Percentiles rank a stretch among this genome's conserved stretches.
Conservation (phyloP, 495 filamentous ascomycete genomes). For the Penicillium ucsense region DNA sequence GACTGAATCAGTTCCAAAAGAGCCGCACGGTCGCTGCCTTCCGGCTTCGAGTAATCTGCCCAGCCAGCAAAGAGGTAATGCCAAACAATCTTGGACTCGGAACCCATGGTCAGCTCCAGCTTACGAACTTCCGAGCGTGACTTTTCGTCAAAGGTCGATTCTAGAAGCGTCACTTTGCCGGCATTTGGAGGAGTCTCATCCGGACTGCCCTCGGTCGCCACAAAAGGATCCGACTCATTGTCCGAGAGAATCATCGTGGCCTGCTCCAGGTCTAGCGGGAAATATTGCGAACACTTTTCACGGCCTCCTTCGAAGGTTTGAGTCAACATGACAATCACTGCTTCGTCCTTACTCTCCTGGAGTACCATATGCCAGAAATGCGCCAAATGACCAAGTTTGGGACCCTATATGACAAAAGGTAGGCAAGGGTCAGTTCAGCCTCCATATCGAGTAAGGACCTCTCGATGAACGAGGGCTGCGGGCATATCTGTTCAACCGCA, state of each 20-base stretch:
- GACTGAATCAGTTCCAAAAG: slow-evolving; percentile 71
- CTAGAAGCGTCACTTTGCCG: slow-evolving; percentile 41
- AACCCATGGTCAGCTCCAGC: slow-evolving; percentile 43
- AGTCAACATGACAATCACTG: slow-evolving; percentile 92
- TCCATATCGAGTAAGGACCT: no score
- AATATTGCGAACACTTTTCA: slow-evolving; percentile 92
- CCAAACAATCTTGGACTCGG: slow-evolving; percentile 63
- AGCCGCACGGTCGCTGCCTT: slow-evolving; percentile 64
- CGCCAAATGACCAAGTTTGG: slow-evolving; percentile 55
- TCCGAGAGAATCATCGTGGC: slow-evolving; percentile 53
- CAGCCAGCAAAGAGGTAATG: slow-evolving; percentile 88
- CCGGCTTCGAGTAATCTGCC: slow-evolving; percentile 88
- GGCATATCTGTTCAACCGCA: no score
- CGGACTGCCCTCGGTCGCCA: slow-evolving; percentile 16
- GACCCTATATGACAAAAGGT: slow-evolving; percentile 46
- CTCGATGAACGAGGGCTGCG: no score
- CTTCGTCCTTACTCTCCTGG: slow-evolving; percentile 67
- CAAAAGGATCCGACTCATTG: slow-evolving; percentile 29
- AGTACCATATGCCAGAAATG: slow-evolving; percentile 97
- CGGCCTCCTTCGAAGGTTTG: slow-evolving; percentile 71
- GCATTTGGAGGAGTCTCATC: slow-evolving; percentile 10
- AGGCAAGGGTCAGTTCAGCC: no score
- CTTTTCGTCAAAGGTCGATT: slow-evolving; percentile 34
- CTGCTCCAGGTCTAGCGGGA: slow-evolving; percentile 51
- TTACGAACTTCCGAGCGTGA: slow-evolving; percentile 47